Conservation (phyloP, 163 green algal genomes). For the Scenedesmus sp. region DNA sequence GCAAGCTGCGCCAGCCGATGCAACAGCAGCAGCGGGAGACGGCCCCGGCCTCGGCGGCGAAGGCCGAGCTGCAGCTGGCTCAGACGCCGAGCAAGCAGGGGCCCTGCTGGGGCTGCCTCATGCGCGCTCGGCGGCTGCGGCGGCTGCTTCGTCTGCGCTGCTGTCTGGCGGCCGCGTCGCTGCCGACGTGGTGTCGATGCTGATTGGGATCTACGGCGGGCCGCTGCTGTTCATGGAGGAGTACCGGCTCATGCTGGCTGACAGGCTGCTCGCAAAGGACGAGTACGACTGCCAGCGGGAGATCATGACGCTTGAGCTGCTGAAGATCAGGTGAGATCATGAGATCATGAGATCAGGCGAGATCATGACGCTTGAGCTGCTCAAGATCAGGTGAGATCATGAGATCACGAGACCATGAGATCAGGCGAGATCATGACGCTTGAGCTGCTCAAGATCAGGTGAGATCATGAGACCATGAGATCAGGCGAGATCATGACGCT, state of each 20-base stretch:
- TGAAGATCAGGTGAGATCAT: constrained; percentile 92
- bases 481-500: too few species aligned
- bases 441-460: too few species aligned
- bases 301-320: constrained; percentile 93
- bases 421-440: too few species aligned
- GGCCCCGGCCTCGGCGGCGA: background rate
- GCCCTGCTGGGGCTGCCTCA: constrained; percentile 15
- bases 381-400: too few species aligned
- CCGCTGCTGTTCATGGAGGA: constrained; percentile 93
- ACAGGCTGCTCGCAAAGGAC: constrained; percentile 84
- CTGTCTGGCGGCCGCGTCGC: background rate
- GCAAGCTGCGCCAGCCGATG: background rate
- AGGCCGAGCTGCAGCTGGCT: background rate
- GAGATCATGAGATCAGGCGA: too few species aligned
- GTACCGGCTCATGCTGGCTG: constrained; percentile 90
- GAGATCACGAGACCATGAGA: too few species aligned
- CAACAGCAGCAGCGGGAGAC: background rate
- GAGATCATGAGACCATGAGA: too few species aligned
- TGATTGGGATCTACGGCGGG: constrained; percentile 92
- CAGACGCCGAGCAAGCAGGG: background rate
- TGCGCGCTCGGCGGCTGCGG: background rate
- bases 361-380: too few species aligned
- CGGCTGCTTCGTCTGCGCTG: background rate
- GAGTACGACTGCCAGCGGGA: constrained; percentile 62
- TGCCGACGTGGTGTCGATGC: constrained; percentile 79